Conservation (phyloP, 2,329 filamentous ascomycete species). For the Fusarium drepaniforme region DNA sequence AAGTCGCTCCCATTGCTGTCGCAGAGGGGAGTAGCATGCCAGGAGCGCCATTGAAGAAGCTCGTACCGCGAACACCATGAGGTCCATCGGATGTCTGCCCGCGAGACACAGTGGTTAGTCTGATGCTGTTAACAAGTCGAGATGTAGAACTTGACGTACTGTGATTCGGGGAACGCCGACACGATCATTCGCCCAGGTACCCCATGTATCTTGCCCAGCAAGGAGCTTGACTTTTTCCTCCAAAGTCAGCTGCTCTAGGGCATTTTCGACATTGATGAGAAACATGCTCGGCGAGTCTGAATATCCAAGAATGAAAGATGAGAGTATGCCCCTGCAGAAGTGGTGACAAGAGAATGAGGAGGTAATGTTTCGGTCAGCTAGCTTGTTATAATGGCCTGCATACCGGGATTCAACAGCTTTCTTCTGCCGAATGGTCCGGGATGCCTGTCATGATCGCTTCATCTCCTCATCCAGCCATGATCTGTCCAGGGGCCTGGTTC, state of each 20-base stretch:
- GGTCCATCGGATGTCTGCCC: constrained; percentile 28
- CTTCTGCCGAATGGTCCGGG: neutral
- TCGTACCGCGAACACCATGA: constrained; percentile 27
- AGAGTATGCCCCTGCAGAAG: neutral
- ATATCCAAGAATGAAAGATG: neutral
- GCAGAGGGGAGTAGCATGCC: constrained; percentile 34
- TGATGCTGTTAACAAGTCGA: neutral
- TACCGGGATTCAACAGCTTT: neutral
- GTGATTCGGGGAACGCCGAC: constrained; percentile 10
- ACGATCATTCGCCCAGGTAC: constrained; percentile 4
- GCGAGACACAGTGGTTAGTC: neutral
- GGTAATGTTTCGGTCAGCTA: neutral
- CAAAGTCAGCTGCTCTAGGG: constrained; percentile 11
- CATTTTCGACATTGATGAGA: constrained; percentile 8
- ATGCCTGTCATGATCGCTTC: neutral
- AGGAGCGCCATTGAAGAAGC: constrained; percentile 18
- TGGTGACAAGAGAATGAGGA: neutral
- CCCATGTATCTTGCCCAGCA: constrained; percentile 13
- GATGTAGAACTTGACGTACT: neutral
- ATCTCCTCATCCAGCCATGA: neutral
- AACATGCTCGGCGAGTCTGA: neutral
- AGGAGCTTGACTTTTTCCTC: constrained; percentile 27
- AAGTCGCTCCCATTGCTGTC: constrained; percentile 67
- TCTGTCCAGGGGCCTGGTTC: neutral
- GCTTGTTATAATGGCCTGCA: neutral